These are phyloP conservation scores for Narthecium ossifragum DNA, from an alignment of 106 monocot species.

Conservation along the genomic window DNA sequence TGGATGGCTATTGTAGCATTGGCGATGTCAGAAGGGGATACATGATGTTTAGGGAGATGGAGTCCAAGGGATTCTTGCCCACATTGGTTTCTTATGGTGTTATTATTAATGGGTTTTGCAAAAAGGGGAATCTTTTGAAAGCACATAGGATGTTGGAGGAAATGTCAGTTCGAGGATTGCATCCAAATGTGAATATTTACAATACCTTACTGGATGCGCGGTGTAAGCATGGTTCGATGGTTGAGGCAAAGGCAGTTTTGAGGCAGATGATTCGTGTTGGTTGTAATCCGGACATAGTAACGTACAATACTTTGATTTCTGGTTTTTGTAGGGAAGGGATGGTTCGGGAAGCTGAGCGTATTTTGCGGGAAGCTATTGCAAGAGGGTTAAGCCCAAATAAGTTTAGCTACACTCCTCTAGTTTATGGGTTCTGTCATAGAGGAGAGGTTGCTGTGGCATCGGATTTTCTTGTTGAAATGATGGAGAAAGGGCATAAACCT, in stretches of 20 bases:
- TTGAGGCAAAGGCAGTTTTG: conserved; percentile 51
- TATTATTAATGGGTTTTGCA: conserved; percentile 67
- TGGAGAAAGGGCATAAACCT: conserved; percentile 43
- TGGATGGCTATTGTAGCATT: conserved; percentile 63
- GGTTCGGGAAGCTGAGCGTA: conserved; percentile 31
- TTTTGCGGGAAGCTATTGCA: conserved; percentile 39
- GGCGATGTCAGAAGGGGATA: conserved; percentile 38
- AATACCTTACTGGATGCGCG: conserved; percentile 48
- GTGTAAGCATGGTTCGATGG: conserved; percentile 41
- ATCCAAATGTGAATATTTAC: conserved; percentile 59
- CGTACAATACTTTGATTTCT: conserved; percentile 73
- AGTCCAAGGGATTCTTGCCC: conserved; percentile 75
- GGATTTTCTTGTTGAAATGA: conserved; percentile 46
- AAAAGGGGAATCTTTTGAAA: conserved; percentile 30
- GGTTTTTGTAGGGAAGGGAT: conserved; percentile 36
- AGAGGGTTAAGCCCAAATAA: conserved; percentile 38
- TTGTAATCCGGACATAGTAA: conserved; percentile 49
- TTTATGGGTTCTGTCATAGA: conserved; percentile 55
- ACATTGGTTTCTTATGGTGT: conserved; percentile 62
- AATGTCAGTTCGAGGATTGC: conserved; percentile 58
- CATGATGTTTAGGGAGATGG: conserved; percentile 57
- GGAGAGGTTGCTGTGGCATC: conserved; percentile 39
- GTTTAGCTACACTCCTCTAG: conserved; percentile 72
- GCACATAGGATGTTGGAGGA: conserved; percentile 41
- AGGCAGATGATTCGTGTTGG: conserved; percentile 51